phyloP scores from a whole-genome alignment of 208 protist genomes.

The Crithidia mellificae region DNA sequence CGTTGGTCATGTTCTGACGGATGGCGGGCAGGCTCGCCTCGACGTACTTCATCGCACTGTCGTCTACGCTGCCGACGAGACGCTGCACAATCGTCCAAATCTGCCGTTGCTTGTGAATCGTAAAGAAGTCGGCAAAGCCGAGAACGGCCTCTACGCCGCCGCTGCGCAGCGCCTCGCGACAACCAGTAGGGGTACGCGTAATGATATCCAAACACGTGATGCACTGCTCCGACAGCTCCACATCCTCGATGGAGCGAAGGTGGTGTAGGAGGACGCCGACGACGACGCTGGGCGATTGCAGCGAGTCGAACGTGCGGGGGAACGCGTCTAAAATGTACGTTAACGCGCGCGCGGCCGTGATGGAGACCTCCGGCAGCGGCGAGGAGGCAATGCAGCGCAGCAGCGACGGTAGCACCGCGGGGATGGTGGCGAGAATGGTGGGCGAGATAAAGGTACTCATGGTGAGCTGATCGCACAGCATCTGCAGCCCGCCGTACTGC shows the following conservation, averaged over 20 bases:
- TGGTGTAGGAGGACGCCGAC: constrained; percentile 75
- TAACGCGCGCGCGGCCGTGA: constrained; percentile 85
- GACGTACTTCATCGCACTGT: constrained; percentile 54
- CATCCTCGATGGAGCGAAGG: constrained; percentile 90
- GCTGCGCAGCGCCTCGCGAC: constrained; percentile 52
- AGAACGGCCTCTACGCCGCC: constrained; percentile 87
- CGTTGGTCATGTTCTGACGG: constrained; percentile 55
- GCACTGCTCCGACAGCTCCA: constrained; percentile 95
- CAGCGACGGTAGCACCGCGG: constrained; percentile 63
- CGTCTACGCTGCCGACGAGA: constrained; percentile 65
- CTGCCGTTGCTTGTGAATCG: constrained; percentile 84
- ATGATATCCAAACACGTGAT: constrained; percentile 92
- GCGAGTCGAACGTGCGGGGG: constrained; percentile 52
- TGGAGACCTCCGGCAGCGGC: constrained; percentile 88
- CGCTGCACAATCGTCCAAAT: constrained; percentile 77
- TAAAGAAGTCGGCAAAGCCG: constrained; percentile 94
- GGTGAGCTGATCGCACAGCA: constrained; percentile 92
- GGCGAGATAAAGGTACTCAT: constrained; percentile 87
- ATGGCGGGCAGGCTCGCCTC: constrained; percentile 70
- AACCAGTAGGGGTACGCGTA: constrained; percentile 42
- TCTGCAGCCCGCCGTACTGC: constrained; percentile 56
- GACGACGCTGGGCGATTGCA: constrained; percentile 53
- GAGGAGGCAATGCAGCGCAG: constrained; percentile 73
- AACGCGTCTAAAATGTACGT: constrained; percentile 92
- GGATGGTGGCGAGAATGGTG: constrained; percentile 57